phyloP scores from a whole-genome alignment of 495 filamentous ascomycete species.

The Peziza echinospora region DNA sequence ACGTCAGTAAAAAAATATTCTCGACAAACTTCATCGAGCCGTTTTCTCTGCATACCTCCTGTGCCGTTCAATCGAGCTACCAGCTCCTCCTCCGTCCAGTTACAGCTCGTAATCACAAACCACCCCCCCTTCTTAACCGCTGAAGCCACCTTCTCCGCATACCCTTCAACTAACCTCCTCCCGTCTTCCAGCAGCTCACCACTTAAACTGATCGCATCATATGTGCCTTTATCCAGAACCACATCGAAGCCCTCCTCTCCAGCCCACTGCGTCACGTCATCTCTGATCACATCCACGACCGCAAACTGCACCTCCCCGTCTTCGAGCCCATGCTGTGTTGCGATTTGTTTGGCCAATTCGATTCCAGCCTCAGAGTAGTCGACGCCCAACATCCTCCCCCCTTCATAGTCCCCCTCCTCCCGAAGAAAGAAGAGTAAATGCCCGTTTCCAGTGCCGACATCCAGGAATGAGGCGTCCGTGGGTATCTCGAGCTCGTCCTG shows the following conservation, averaged over 20 bases:
- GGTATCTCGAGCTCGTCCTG: slow-evolving; percentile 11
- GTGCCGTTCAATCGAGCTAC: slow-evolving; percentile 22
- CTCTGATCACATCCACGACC: slow-evolving; percentile 53
- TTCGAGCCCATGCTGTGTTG: slow-evolving; percentile 16
- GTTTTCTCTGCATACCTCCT: no score
- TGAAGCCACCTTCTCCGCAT: slow-evolving; percentile 39
- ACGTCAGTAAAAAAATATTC: no score
- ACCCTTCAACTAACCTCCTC: slow-evolving; percentile 45
- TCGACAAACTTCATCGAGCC: no score
- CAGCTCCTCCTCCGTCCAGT: slow-evolving; percentile 89
- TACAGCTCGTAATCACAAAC: slow-evolving; percentile 79
- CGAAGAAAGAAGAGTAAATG: slow-evolving; percentile 58
- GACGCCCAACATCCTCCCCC: slow-evolving; percentile 45
- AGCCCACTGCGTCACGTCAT: slow-evolving; percentile 20
- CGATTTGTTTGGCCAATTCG: slow-evolving; percentile 38
- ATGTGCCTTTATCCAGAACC: slow-evolving; percentile 88
- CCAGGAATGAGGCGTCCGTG: slow-evolving; percentile 31
- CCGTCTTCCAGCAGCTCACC: slow-evolving; percentile 33
- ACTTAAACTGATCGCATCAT: slow-evolving; percentile 70
- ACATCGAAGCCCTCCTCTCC: slow-evolving; percentile 52
- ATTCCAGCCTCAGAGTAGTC: slow-evolving; percentile 66
- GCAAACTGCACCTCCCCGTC: slow-evolving; percentile 34
- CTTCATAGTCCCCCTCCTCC: slow-evolving; percentile 26
- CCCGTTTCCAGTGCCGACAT: slow-evolving; percentile 80
- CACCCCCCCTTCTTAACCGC: slow-evolving; percentile 48